phyloP scores from a whole-genome alignment of 2,329 filamentous ascomycete genomes.

The Cercospora beticola region DNA sequence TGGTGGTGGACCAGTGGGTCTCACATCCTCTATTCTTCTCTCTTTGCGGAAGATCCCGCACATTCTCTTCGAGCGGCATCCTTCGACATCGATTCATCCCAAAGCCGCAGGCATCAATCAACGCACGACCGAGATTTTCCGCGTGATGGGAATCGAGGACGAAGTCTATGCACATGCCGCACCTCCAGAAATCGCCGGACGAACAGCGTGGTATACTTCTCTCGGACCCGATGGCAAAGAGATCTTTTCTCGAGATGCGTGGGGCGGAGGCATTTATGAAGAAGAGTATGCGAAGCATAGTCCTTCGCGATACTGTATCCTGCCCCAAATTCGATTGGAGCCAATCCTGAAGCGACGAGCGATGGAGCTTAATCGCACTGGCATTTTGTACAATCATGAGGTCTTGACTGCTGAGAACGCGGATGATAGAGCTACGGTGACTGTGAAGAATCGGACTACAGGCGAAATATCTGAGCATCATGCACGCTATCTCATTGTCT shows the following conservation, averaged over 20 bases:
- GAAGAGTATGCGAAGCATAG: conserved; percentile 26
- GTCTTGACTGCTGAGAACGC: no score
- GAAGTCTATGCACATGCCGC: conserved; percentile 29
- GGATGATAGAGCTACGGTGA: no score
- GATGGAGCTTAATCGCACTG: no score
- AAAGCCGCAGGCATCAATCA: conserved; percentile 39
- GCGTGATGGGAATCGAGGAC: conserved; percentile 36
- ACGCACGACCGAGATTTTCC: conserved; percentile 32
- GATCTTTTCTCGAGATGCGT: conserved; percentile 35
- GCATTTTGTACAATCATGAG: no score
- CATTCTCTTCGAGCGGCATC: conserved; percentile 37
- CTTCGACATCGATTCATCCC: conserved; percentile 38
- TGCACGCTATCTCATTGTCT: no score
- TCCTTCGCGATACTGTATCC: conserved; percentile 28
- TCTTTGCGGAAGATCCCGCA: conserved; percentile 33
- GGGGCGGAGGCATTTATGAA: conserved; percentile 23
- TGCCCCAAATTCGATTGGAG: no score
- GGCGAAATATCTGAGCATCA: no score
- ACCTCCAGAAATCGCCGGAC: conserved; percentile 29
- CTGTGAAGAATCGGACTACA: no score
- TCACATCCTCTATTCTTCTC: conserved; percentile 36
- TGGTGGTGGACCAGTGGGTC: conserved; percentile 37
- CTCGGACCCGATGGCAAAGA: conserved; percentile 35
- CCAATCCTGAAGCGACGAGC: no score
- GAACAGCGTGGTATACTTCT: conserved; percentile 38